Conservation (phyloP, 2,329 filamentous ascomycete genomes). For the Sporothrix mexicana region DNA sequence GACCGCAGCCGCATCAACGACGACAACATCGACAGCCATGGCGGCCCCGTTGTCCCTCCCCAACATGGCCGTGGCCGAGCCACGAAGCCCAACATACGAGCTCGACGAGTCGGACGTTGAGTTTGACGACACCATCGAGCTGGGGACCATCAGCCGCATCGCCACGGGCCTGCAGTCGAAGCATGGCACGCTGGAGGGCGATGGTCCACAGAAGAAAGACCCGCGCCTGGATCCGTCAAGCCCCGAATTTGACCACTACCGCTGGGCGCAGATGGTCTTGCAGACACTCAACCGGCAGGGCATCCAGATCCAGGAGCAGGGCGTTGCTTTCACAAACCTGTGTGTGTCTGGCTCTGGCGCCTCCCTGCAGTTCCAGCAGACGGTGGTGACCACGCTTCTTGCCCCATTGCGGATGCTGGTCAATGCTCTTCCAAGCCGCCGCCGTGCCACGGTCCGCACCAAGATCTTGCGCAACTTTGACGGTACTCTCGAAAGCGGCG, state of each 20-base stretch:
- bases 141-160: constrained; percentile 14
- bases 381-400: constrained; percentile 64
- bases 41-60: not conserved
- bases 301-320: constrained; percentile 10
- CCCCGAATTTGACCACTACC: constrained; percentile 7
- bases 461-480: constrained; percentile 58
- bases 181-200: not conserved
- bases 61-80: constrained; percentile 3
- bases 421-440: constrained; percentile 43
- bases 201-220: not conserved
- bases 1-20: not conserved
- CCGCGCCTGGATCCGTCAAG: constrained; percentile 2
- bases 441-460: constrained; percentile 54
- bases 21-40: constrained; percentile 2
- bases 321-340: not conserved
- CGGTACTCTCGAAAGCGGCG: constrained; percentile 60
- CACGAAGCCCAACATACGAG: not conserved
- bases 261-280: constrained; percentile 12
- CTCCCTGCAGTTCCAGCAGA: constrained; percentile 70
- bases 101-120: not conserved
- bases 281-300: constrained; percentile 13
- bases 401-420: constrained; percentile 48
- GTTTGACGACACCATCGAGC: constrained; percentile 4
- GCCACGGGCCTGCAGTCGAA: not conserved
- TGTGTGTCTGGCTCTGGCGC: constrained; percentile 12